Conservation (phyloP, 768 basidiomycete species). For the Leucosporidium creatinivorum region DNA sequence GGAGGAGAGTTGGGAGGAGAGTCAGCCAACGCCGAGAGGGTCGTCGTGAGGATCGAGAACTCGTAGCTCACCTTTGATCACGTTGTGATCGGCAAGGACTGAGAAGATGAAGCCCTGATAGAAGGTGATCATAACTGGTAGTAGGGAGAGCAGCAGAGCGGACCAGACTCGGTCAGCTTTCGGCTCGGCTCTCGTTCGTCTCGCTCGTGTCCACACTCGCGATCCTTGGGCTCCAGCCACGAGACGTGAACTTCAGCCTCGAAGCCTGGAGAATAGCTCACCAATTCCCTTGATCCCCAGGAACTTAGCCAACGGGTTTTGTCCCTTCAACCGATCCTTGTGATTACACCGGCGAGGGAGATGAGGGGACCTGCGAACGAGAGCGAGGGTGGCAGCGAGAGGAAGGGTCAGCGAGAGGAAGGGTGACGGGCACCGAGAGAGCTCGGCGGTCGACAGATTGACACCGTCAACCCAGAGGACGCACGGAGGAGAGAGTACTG, state of each 20-base stretch:
- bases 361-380: slow-evolving; percentile 29
- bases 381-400: slow-evolving; percentile 50
- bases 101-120: slow-evolving; percentile 75
- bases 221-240: too few species aligned
- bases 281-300: slow-evolving; percentile 60
- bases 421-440: too few species aligned
- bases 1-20: background rate
- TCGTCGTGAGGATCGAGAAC: background rate
- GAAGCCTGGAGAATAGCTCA: too few species aligned
- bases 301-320: slow-evolving; percentile 76
- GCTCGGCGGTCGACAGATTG: too few species aligned
- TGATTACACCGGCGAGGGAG: slow-evolving; percentile 49
- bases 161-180: too few species aligned
- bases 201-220: too few species aligned
- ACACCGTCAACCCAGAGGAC: too few species aligned
- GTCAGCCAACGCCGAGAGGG: background rate
- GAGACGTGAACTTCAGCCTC: too few species aligned
- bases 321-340: slow-evolving; percentile 69
- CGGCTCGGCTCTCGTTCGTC: too few species aligned
- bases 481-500: slow-evolving; percentile 52
- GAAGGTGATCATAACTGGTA: slow-evolving; percentile 40
- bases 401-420: background rate
- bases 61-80: slow-evolving; percentile 46
- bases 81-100: slow-evolving; percentile 54
- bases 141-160: background rate